Conservation (phyloP, 306 rosid genomes). For the Cicer arietinum region DNA sequence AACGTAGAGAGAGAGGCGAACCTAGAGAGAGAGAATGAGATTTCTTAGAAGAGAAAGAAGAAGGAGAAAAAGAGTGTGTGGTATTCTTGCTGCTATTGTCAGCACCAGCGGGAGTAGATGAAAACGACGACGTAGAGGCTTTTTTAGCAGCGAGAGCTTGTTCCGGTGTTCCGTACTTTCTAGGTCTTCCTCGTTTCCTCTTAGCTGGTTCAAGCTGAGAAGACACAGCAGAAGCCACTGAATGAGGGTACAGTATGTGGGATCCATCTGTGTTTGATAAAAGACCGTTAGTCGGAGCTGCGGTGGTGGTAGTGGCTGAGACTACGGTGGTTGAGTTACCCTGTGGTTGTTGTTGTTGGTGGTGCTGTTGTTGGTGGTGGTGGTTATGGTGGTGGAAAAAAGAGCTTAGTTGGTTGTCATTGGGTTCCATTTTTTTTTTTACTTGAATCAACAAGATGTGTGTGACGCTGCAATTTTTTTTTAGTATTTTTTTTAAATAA, state of each 20-base stretch:
- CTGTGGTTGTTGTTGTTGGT: slow-evolving; percentile 37
- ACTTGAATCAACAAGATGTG: slow-evolving; percentile 25
- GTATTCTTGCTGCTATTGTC: slow-evolving; percentile 49
- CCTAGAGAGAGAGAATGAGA: slow-evolving; percentile 64
- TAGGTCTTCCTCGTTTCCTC: slow-evolving; percentile 89
- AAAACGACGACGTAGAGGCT: slow-evolving; percentile 70
- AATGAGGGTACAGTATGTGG: slow-evolving; percentile 76
- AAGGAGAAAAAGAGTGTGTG: slow-evolving; percentile 48
- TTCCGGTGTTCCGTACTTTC: slow-evolving; percentile 88
- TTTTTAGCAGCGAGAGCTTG: slow-evolving; percentile 90
- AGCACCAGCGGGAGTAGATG: slow-evolving; percentile 41
- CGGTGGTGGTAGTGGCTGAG: slow-evolving; percentile 40
- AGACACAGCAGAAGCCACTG: slow-evolving; percentile 70
- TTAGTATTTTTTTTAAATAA: slow-evolving; percentile 17
- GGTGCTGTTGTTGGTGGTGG: slow-evolving; percentile 43
- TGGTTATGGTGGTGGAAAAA: slow-evolving; percentile 61
- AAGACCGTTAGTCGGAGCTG: slow-evolving; percentile 72
- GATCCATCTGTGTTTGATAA: slow-evolving; percentile 58
- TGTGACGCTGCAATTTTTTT: slow-evolving; percentile 45
- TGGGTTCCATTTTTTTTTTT: slow-evolving; percentile 80
- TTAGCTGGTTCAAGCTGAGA: slow-evolving; percentile 68
- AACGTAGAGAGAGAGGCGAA: slow-evolving; percentile 39
- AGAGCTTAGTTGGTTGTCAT: slow-evolving; percentile 84
- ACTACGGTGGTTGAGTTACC: slow-evolving; percentile 28
- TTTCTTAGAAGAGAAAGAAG: slow-evolving; percentile 69